Base-by-base conservation (phyloP, 1,284 basidiomycete genomes). In the Fereydounia khargensis region DNA sequence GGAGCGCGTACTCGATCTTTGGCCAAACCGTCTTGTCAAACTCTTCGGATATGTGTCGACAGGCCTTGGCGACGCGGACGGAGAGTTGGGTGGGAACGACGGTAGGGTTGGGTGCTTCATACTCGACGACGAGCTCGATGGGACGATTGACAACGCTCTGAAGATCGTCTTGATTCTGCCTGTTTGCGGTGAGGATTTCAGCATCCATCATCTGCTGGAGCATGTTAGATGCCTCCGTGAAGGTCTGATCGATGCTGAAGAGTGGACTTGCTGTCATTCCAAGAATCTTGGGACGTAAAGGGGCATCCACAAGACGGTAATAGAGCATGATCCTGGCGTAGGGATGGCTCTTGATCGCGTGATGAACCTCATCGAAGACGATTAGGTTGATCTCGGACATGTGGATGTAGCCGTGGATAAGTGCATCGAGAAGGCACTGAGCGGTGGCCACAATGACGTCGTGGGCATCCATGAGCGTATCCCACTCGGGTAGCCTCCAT, bases 191-290 rank as follows among this genome's bases (percentile, higher is more conserved):
- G 19, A 60, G 49, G 25, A 70, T 60, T 9, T 41, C 30, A 2
- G 61, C 54, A 39, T 70, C 48, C 51, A 68, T 52, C 3, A 45
- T 49, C 2, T 30, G 13, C 19, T 67, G 55, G 14, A 70, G 44
- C 17, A 57, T 48, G 4, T 31, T 28, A 3, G 42, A 33, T 1
- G 63, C 63, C 11, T 52, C 45, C 13, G 41, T 39, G 30, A 45
- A 56, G 16, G 33, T 35, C 14, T 35, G 47, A 1, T 28, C 37
- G 17, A 30, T 31, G 7, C 47, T 48, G 10, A 52, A 54, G 16
- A 70, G 47, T 7, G 66, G 66, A 30, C 58, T 62, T 1, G 67
- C 67, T 2, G 67, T 67, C 64, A 70, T 64, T 14, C 67, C 67
- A 23, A 70, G 59, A 41, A 70, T 62, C 38, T 65, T 59, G 9